Conservation (phyloP, 2,329 filamentous ascomycete genomes). For the Sclerotinia subarctica region DNA sequence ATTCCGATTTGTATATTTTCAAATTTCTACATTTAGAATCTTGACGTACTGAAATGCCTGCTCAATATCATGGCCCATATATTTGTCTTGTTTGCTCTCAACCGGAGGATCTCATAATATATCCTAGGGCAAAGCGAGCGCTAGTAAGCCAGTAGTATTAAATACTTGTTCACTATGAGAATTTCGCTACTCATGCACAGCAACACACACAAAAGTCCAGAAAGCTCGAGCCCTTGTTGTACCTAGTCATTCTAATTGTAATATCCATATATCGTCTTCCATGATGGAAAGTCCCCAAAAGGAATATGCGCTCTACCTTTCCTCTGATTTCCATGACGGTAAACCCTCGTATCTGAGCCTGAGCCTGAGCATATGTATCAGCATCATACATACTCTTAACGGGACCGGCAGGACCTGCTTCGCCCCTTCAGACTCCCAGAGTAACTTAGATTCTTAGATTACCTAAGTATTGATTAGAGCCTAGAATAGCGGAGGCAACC, state of each 20-base stretch:
- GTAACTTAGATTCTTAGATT: background rate
- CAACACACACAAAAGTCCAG: background rate
- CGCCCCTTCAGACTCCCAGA: background rate
- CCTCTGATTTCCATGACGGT: background rate
- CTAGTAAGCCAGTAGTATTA: background rate
- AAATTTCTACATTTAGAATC: background rate
- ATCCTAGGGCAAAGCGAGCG: constrained; percentile 15
- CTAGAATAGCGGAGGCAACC: background rate
- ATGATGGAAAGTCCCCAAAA: background rate
- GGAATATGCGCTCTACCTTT: background rate
- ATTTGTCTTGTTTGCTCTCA: background rate
- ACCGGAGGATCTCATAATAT: background rate
- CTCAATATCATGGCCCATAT: background rate
- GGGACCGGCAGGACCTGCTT: background rate
- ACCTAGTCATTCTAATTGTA: background rate
- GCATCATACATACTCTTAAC: background rate
- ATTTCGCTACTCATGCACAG: constrained; percentile 2
- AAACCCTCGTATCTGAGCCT: background rate
- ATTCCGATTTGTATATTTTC: background rate
- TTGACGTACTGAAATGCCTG: background rate
- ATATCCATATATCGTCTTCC: background rate
- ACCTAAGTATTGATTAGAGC: background rate
- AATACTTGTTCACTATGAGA: background rate
- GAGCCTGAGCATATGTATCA: background rate
- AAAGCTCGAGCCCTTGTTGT: background rate